These are phyloP conservation scores for Entrophospora sp. DNA, from an alignment of 192 early-diverging fungal species.

Conservation along the genomic window DNA sequence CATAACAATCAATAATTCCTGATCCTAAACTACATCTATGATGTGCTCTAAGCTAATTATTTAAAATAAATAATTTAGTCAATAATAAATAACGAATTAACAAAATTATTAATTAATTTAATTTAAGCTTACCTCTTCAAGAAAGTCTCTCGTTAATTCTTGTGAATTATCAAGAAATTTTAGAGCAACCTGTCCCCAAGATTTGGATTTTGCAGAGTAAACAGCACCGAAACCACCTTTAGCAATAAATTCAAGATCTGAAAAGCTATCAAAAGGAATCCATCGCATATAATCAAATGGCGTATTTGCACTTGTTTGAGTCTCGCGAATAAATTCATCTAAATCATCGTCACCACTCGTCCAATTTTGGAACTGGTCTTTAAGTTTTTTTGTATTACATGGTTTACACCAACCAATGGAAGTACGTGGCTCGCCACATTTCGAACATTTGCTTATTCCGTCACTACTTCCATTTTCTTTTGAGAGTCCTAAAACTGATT, in stretches of 20 bases:
- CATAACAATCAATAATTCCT: slow-evolving; percentile 6
- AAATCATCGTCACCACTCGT: neutral
- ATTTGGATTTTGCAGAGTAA: neutral
- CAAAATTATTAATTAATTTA: too few species aligned
- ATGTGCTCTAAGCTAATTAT: neutral
- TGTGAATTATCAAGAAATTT: slow-evolving; percentile 3
- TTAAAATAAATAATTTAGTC: too few species aligned
- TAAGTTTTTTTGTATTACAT: neutral
- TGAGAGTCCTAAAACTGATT: neutral
- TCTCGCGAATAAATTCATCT: neutral
- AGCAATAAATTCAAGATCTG: neutral
- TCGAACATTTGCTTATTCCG: neutral
- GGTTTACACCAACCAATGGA: neutral
- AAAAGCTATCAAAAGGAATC: neutral
- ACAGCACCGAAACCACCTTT: neutral
- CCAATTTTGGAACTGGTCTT: neutral
- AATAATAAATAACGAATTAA: too few species aligned
- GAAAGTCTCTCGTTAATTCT: neutral
- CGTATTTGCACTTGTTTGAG: neutral
- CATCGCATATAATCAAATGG: slow-evolving; percentile 7
- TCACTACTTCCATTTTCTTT: neutral
- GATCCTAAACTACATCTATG: slow-evolving; percentile 1
- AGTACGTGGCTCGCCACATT: neutral
- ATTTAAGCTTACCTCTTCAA: neutral
- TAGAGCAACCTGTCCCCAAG: neutral